Evolutionary conservation across 345 rosid species (phyloP).

Genomic region (Excoecaria agallocha): DNA sequence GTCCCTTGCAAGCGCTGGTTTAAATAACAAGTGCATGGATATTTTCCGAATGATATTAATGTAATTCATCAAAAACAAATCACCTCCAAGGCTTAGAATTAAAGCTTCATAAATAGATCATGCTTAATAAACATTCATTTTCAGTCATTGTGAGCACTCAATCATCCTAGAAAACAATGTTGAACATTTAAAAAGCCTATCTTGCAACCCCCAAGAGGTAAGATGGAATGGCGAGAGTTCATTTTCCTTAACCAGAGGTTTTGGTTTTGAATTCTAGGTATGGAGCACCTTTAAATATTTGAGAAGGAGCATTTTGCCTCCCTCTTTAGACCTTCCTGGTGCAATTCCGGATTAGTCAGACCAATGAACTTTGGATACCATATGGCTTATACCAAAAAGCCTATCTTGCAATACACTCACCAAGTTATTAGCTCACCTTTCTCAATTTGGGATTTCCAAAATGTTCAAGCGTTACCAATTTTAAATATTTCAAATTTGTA

Average conservation of each 20-base stretch:
- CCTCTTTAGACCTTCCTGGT: too few species aligned
- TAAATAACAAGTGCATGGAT: neutral
- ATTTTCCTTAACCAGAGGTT: too few species aligned
- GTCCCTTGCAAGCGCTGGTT: neutral
- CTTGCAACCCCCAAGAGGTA: too few species aligned
- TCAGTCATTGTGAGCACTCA: neutral
- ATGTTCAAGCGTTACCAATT: neutral
- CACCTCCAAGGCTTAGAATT: neutral
- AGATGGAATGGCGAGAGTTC: too few species aligned
- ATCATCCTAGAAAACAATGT: neutral
- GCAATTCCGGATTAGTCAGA: too few species aligned
- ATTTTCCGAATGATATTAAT: neutral
- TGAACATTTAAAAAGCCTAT: slow-evolving; percentile 10
- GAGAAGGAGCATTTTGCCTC: too few species aligned
- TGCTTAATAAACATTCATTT: neutral
- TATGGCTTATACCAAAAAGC: too few species aligned
- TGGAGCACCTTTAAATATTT: too few species aligned
- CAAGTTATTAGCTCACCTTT: neutral
- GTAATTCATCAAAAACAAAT: neutral
- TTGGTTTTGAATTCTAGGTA: too few species aligned
- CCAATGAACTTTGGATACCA: too few species aligned
- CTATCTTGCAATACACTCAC: neutral
- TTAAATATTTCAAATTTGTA: neutral
- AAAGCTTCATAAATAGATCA: neutral
- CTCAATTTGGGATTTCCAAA: neutral